These are phyloP conservation scores for Cytospora mali DNA, from an alignment of 2,329 filamentous ascomycete species.

Conservation along the genomic window DNA sequence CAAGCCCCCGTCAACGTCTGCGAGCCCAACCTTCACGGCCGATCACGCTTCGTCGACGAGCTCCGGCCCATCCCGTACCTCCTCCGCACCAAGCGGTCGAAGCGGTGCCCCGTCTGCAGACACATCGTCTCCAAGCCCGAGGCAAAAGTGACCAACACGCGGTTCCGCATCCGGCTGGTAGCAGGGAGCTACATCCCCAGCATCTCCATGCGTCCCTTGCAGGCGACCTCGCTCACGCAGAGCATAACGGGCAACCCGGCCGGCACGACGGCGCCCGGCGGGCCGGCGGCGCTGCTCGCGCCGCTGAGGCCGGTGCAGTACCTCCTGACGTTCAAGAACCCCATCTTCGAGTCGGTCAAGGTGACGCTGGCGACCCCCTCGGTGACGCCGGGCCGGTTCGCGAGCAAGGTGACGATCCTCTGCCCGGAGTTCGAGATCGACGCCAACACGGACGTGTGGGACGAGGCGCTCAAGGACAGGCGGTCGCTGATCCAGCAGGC, in stretches of 20 bases:
- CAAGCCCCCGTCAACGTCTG: conserved; percentile 42
- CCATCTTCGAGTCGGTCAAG: conserved; percentile 87
- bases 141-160: conserved; percentile 82
- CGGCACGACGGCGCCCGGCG: conserved; percentile 18
- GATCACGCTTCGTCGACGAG: conserved; percentile 66
- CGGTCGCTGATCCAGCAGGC: conserved; percentile 35
- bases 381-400: conserved; percentile 74
- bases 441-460: conserved; percentile 84
- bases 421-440: conserved; percentile 95
- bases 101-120: conserved; percentile 88
- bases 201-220: conserved; percentile 70
- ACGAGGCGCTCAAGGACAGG: conserved; percentile 75
- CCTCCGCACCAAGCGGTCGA: conserved; percentile 88
- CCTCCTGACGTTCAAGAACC: conserved; percentile 88
- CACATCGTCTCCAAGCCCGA: conserved; percentile 97
- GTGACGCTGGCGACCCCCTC: conserved; percentile 86
- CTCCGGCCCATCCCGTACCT: conserved; percentile 81
- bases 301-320: conserved; percentile 72
- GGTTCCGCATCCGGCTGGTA: conserved; percentile 90
- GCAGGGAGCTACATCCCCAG: conserved; percentile 87
- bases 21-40: conserved; percentile 50
- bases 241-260: conserved; percentile 25
- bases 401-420: conserved; percentile 82
- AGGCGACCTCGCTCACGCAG: conserved; percentile 33
- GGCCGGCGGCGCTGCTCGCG: conserved; percentile 46